Base-by-base conservation (phyloP, 1,139 yeast genomes). In the Blastobotrys arbuscula region DNA sequence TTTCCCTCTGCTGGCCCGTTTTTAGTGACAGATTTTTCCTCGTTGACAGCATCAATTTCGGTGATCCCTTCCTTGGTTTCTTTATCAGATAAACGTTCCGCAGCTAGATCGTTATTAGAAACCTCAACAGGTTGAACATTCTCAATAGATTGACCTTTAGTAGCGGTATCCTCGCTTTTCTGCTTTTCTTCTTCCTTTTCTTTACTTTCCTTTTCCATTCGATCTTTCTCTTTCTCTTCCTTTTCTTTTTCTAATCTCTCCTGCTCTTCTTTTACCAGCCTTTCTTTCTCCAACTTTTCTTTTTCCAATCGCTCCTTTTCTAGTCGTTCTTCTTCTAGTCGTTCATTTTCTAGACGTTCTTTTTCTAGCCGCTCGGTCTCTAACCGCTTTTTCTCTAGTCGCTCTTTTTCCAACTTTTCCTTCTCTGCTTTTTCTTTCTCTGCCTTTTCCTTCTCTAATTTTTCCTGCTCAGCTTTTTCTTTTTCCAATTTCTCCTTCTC, bases 281-380 rank as follows among this genome's bases (percentile, higher is more conserved):
- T 18, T 9, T 28, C 31, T 28, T 28, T 28, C 31, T 28, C 42
- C 2, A 18, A 2, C 9, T 13, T 6, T 9, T 23, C 30, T 31
- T 39, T 39, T 12, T 39, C 42, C 10, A 5, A n/a, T 28, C 12
- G 5, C 13, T 39, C 42, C 9, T 21, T n/a, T n/a, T 39, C 42
- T 23, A 24, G 10, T 24, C 4, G 38, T 39, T 33, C 41, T 44
- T 15, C 31, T 23, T 40, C 44, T 3, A 10, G 9, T 7, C 8
- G 8, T 28, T 40, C 36, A 13, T 28, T 13, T 5, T 18, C 30
- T 19, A n/a, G 15, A 7, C 26, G 7, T n/a, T 40, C 44, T 3
- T 18, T 19, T n/a, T 40, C 30, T 13, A 33, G 39, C 4, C 49
- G 31, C 12, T 24, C 47, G 33, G 10, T 28, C 31, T 24, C 20